Base-by-base conservation (phyloP, 805 yeast species). In the Candida silvatica region DNA sequence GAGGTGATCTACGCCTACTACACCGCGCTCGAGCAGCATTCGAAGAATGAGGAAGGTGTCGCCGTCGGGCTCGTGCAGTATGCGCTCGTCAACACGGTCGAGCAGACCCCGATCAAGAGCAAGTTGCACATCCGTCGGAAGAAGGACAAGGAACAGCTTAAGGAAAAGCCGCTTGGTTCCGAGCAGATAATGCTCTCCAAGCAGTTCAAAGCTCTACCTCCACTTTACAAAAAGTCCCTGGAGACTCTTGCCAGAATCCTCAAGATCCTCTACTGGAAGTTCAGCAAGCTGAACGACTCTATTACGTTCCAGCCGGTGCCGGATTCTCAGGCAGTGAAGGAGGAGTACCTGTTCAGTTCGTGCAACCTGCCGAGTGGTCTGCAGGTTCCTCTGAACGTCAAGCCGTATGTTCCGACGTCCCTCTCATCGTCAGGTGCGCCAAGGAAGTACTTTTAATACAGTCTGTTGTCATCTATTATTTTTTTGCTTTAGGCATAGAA, bases 401-500 rank as follows among this genome's bases (percentile, higher is more conserved):
- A 36, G 20, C 29, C 25, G 16, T 52, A 38, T 24, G 17, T 37
- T 1, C 58, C 57, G 3, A 12, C 27, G 6, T 48, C 46, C 27
- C 17, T 48, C 17, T 25, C 32, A 23, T 5, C 20, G 16, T 17
- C 16, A 20, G 25, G 16, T 26, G 16, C 16, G n/a, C 11, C n/a
- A 8, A 7, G 27, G 16, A 14, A 24, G 16, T 23, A 23, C 17
- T n/a, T 16, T 4, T 24, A 31, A 23, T 17, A 4, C 7, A 16
- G 17, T 26, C 15, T 18, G 16, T 20, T 18, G n/a, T n/a, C n/a
- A n/a, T n/a, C n/a, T n/a, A n/a, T n/a, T n/a, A n/a, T n/a, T n/a
- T n/a, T n/a, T n/a, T n/a, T n/a, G n/a, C n/a, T n/a, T 39, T 32
- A 50, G 5, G 66, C 71, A 46, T 80, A 85, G 3, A 80, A 53